phyloP scores from a whole-genome alignment of 2,329 filamentous ascomycete genomes.

The Paraconiothyrium sp. region DNA sequence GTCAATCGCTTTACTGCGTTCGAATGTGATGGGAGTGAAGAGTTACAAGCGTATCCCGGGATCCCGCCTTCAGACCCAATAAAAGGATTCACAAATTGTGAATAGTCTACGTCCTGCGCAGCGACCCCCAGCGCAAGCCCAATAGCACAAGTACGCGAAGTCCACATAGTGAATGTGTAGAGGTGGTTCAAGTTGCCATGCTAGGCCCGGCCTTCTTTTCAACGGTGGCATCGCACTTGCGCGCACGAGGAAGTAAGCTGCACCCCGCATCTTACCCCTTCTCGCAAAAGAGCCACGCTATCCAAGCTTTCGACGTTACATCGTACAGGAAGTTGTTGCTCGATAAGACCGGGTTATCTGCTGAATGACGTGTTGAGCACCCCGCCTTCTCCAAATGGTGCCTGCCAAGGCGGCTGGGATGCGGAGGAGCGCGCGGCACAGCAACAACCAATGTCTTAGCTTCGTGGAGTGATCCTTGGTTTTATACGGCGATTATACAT shows the following conservation, averaged over 20 bases:
- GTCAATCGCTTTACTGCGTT: slow-evolving; percentile 11
- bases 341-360: slow-evolving; percentile 10
- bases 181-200: not conserved
- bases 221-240: not conserved
- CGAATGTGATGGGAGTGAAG: not conserved
- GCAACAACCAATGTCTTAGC: not conserved
- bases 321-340: slow-evolving; percentile 19
- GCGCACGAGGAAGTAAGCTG: not conserved
- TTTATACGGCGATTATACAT: too few species aligned
- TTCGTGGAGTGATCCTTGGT: too few species aligned
- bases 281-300: slow-evolving; percentile 11
- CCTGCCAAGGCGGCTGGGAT: slow-evolving; percentile 28
- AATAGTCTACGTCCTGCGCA: slow-evolving; percentile 39
- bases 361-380: slow-evolving; percentile 27
- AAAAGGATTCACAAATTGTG: slow-evolving; percentile 55
- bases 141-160: slow-evolving; percentile 4
- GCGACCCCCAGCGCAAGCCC: slow-evolving; percentile 11
- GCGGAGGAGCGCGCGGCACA: not conserved
- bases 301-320: slow-evolving; percentile 35
- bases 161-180: slow-evolving; percentile 16
- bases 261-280: slow-evolving; percentile 29
- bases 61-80: slow-evolving; percentile 59
- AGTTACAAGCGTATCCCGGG: slow-evolving; percentile 48
- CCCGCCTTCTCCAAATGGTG: slow-evolving; percentile 26
- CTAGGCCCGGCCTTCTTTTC: not conserved